A percentile compares a stretch with the other conserved stretches of the same genome.
Conservation (phyloP, 2,329 filamentous ascomycete species). For the Diatrype stigma region DNA sequence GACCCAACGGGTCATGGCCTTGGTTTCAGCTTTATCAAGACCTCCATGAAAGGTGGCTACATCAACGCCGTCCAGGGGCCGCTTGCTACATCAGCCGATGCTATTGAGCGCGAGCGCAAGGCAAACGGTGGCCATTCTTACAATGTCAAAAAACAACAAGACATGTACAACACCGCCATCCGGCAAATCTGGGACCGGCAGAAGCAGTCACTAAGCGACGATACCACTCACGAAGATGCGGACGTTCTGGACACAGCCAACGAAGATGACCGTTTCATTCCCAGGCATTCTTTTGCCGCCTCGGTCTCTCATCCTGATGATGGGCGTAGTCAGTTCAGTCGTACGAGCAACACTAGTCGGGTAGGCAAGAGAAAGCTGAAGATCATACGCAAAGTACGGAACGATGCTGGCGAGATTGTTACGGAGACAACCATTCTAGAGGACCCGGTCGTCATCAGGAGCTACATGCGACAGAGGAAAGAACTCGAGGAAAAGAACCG, state of each 20-base stretch:
- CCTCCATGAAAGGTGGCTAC: slow-evolving; percentile 96
- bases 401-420: slow-evolving; percentile 61
- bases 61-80: slow-evolving; percentile 73
- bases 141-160: slow-evolving; percentile 92
- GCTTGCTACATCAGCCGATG: slow-evolving; percentile 69
- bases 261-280: slow-evolving; percentile 68
- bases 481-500: slow-evolving; percentile 67
- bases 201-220: slow-evolving; percentile 70
- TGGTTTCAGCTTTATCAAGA: slow-evolving; percentile 95
- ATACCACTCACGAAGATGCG: slow-evolving; percentile 61
- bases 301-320: slow-evolving; percentile 69
- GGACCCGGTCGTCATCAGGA: slow-evolving; percentile 81
- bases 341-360: slow-evolving; percentile 65
- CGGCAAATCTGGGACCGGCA: slow-evolving; percentile 90
- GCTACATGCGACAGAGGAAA: slow-evolving; percentile 77
- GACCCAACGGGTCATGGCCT: slow-evolving; percentile 92
- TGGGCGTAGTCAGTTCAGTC: slow-evolving; percentile 72
- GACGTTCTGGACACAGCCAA: slow-evolving; percentile 56
- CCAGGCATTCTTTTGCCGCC: slow-evolving; percentile 64
- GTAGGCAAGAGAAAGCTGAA: slow-evolving; percentile 62
- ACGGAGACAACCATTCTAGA: slow-evolving; percentile 59
- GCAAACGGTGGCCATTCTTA: slow-evolving; percentile 93
- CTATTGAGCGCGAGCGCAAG: slow-evolving; percentile 80
- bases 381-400: slow-evolving; percentile 66
- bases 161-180: slow-evolving; percentile 87